Conservation (phyloP, 2,329 filamentous ascomycete genomes). For the Curvularia sp. region DNA sequence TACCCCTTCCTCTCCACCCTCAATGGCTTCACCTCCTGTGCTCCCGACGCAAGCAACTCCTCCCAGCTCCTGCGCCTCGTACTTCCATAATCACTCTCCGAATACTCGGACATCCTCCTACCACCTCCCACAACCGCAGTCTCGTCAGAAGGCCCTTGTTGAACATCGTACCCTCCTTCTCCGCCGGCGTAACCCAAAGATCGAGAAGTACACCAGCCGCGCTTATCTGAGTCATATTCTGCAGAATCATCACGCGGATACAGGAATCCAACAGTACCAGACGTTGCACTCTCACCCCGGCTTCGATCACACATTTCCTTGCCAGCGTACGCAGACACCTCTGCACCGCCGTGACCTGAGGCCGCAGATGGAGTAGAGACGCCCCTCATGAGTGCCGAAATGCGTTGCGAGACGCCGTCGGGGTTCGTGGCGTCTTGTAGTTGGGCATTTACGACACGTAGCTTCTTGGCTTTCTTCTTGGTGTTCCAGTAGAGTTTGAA, state of each 20-base stretch:
- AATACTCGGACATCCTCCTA: neutral
- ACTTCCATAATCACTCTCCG: constrained; percentile 5
- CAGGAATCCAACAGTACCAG: neutral
- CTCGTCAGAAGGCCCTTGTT: neutral
- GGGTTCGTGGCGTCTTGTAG: constrained; percentile 12
- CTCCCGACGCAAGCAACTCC: neutral
- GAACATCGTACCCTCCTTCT: neutral
- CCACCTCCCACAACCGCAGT: neutral
- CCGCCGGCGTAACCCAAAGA: neutral
- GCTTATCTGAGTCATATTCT: neutral
- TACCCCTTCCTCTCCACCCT: neutral
- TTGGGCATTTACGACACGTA: constrained; percentile 16
- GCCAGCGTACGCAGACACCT: neutral
- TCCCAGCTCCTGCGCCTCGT: neutral
- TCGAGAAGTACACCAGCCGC: neutral
- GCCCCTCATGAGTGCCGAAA: constrained; percentile 9
- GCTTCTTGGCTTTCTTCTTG: constrained; percentile 12
- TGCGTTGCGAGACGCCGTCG: constrained; percentile 13
- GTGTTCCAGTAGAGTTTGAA: constrained; percentile 15
- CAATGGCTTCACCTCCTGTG: neutral
- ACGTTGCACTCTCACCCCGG: neutral
- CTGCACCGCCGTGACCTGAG: neutral
- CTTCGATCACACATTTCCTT: neutral
- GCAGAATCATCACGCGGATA: neutral
- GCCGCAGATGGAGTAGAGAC: neutral